Conservation (phyloP, 352 stramenopile species). For the Phytophthora sansomeana region DNA sequence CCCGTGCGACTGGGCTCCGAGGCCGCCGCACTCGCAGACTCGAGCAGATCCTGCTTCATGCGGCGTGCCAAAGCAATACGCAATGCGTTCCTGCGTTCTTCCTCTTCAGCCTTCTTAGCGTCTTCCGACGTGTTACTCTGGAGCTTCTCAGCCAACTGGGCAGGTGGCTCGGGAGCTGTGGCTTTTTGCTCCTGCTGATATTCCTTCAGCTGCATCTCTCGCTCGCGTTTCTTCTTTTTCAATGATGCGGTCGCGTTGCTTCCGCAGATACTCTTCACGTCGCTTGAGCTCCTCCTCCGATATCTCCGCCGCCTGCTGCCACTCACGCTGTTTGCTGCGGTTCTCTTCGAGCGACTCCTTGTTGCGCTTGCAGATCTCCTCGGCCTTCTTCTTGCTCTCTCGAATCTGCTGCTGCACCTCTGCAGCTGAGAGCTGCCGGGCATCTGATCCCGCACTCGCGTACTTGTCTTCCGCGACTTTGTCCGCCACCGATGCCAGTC, state of each 20-base stretch:
- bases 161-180: slow-evolving; percentile 60
- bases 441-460: slow-evolving; percentile 42
- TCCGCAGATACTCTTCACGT: slow-evolving; percentile 76
- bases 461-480: slow-evolving; percentile 77
- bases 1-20: slow-evolving; percentile 30
- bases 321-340: slow-evolving; percentile 72
- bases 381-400: slow-evolving; percentile 75
- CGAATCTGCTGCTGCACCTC: slow-evolving; percentile 64
- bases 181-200: slow-evolving; percentile 80
- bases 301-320: slow-evolving; percentile 68
- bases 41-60: slow-evolving; percentile 86
- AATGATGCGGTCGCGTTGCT: slow-evolving; percentile 81
- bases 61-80: slow-evolving; percentile 74
- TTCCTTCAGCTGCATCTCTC: slow-evolving; percentile 74
- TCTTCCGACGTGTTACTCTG: slow-evolving; percentile 62
- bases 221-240: slow-evolving; percentile 86
- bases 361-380: slow-evolving; percentile 79
- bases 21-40: slow-evolving; percentile 33
- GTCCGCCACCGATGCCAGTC: slow-evolving; percentile 54
- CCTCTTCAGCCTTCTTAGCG: slow-evolving; percentile 70
- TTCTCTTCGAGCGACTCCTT: slow-evolving; percentile 80
- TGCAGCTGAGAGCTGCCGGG: slow-evolving; percentile 46
- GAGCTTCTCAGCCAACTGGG: slow-evolving; percentile 74
- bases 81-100: slow-evolving; percentile 73
- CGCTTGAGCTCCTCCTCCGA: slow-evolving; percentile 76